phyloP scores from a whole-genome alignment of 306 rosid species.

The Quercus agrifolia region DNA sequence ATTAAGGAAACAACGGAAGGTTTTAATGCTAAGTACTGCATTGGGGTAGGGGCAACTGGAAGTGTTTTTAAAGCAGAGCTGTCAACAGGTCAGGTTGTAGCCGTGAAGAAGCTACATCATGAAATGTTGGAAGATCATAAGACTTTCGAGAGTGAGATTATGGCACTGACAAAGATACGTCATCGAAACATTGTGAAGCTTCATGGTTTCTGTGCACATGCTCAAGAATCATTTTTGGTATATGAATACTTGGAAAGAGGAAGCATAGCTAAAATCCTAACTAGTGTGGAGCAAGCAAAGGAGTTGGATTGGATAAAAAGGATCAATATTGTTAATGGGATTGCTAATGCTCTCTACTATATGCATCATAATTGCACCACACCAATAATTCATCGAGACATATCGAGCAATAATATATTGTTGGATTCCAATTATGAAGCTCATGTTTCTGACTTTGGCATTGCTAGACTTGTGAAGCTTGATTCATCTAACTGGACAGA shows the following conservation, averaged over 20 bases:
- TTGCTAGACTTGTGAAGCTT: neutral
- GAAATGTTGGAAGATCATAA: neutral
- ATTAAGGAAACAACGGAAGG: slow-evolving; percentile 33
- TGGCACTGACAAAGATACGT: no score
- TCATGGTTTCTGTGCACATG: no score
- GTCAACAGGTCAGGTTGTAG: slow-evolving; percentile 23
- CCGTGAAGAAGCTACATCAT: slow-evolving; percentile 34
- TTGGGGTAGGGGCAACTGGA: slow-evolving; percentile 37
- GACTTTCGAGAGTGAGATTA: no score
- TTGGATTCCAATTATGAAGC: slow-evolving; percentile 27
- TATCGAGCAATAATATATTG: slow-evolving; percentile 42
- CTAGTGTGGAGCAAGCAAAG: slow-evolving; percentile 10
- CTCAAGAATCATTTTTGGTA: no score
- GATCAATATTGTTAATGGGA: slow-evolving; percentile 23
- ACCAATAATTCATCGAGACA: slow-evolving; percentile 35
- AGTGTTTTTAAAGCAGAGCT: slow-evolving; percentile 34
- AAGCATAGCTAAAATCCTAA: slow-evolving; percentile 26
- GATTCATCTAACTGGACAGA: slow-evolving; percentile 36
- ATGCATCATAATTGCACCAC: slow-evolving; percentile 23
- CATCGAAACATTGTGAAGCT: no score
- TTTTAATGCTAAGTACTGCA: slow-evolving; percentile 24
- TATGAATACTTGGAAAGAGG: slow-evolving; percentile 29
- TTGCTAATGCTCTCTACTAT: slow-evolving; percentile 37
- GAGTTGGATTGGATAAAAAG: slow-evolving; percentile 30
- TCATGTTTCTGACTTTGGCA: slow-evolving; percentile 33